Percentiles rank a stretch among this genome's conserved stretches.
Conservation (phyloP, 495 filamentous ascomycete genomes). For the Aspergillus leporis region DNA sequence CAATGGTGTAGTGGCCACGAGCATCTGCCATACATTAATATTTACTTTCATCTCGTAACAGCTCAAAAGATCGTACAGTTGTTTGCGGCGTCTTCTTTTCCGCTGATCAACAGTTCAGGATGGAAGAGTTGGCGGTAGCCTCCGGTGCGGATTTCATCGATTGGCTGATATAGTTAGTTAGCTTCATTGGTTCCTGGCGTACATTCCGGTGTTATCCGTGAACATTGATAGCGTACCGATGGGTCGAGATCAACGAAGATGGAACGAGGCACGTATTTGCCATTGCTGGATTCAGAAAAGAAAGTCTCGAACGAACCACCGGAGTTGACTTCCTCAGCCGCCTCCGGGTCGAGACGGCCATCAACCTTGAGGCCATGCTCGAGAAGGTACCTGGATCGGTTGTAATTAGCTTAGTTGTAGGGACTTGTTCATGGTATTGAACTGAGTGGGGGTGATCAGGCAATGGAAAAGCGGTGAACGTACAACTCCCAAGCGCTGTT, state of each 20-base stretch:
- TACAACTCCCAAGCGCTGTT: constrained; percentile 96
- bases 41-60: not conserved
- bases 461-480: constrained; percentile 50
- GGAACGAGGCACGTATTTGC: constrained; percentile 89
- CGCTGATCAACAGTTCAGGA: constrained; percentile 82
- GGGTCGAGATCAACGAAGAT: constrained; percentile 90
- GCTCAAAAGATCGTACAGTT: constrained; percentile 57
- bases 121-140: constrained; percentile 84
- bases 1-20: constrained; percentile 89
- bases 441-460: not conserved
- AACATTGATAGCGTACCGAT: constrained; percentile 52
- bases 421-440: not conserved
- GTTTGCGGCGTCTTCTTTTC: constrained; percentile 93
- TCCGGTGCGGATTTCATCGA: constrained; percentile 89
- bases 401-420: not conserved
- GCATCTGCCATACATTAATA: constrained; percentile 60
- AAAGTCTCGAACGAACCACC: constrained; percentile 84
- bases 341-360: constrained; percentile 66
- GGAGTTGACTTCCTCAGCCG: constrained; percentile 56
- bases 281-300: constrained; percentile 82
- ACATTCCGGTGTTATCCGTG: not conserved
- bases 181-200: not conserved
- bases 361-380: constrained; percentile 85
- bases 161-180: constrained; percentile 53
- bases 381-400: constrained; percentile 69